phyloP scores from a whole-genome alignment of 768 basidiomycete genomes.

The Agaricus sinodeliciosus region DNA sequence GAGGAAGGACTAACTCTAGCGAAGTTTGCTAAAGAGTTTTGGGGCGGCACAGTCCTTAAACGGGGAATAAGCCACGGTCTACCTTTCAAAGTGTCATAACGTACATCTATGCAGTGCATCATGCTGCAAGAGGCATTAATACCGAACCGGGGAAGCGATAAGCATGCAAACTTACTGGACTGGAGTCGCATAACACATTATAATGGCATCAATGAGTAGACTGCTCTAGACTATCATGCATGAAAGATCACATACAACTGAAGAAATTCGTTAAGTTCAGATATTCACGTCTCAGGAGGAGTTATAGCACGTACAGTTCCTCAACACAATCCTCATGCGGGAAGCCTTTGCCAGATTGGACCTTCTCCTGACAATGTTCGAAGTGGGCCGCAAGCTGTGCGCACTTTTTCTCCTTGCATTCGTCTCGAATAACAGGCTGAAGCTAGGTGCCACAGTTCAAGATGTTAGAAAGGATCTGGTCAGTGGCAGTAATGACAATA shows the following conservation, averaged over 20 bases:
- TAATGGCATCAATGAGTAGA: constrained; percentile 7
- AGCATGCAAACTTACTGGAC: constrained; percentile 56
- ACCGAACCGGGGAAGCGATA: neutral
- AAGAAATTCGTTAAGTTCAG: constrained; percentile 8
- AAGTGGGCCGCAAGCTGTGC: constrained; percentile 73
- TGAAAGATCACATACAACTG: constrained; percentile 25
- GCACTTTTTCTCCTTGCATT: constrained; percentile 68
- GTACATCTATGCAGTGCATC: constrained; percentile 91
- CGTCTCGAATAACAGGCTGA: constrained; percentile 67
- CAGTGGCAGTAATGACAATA: constrained; percentile 14
- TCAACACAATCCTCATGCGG: constrained; percentile 91
- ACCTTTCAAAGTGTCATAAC: constrained; percentile 19
- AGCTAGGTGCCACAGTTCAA: constrained; percentile 30
- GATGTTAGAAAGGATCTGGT: neutral
- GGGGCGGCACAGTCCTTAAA: constrained; percentile 54
- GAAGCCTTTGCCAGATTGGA: constrained; percentile 74
- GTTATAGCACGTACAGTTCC: constrained; percentile 62
- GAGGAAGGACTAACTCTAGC: constrained; percentile 22
- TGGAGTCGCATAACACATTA: constrained; percentile 14
- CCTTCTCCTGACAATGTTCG: constrained; percentile 86
- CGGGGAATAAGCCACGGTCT: constrained; percentile 32
- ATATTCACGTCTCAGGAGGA: constrained; percentile 11
- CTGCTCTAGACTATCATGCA: constrained; percentile 10
- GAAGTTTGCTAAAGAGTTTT: constrained; percentile 77
- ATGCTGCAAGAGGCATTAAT: constrained; percentile 37